Base-by-base conservation (phyloP, 768 basidiomycete species). In the Suillus variegatus region DNA sequence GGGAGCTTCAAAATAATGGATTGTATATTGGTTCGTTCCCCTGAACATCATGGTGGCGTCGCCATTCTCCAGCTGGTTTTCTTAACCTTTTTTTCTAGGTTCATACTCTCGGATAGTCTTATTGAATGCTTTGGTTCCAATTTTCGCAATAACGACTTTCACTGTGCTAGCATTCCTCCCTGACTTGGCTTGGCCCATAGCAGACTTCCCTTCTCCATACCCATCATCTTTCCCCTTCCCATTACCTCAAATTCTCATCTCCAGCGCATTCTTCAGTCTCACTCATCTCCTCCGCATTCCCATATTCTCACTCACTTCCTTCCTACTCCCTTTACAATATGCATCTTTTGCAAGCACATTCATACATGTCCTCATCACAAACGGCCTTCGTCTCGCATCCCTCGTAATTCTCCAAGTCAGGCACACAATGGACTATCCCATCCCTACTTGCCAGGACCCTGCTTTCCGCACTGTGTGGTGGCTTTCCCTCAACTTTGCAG, bases 401-500 rank as follows among this genome's bases (percentile, higher is more conserved):
- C 76, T 89, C 55, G 82, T 84, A 16, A 73, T 88, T 64, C 81
- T 88, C 18, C 79, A 82, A 44, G 80, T 88, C 57, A 82, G 82
- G 41, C 80, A 81, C 60, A 77, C 81, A 66, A 78, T 80, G 70
- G 70, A 72, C 36, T 71, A 72, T 65, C 73, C 80, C 58, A 77
- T 75, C 40, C 83, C 88, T 49, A 86, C 84, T 9, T 88, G 85
- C 81, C 78, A 75, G 63, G 81, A 88, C 67, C 71, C 79, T 1
- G 84, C 86, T 4, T 94, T 94, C 78, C 73, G 77, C 25, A 82
- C 85, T 38, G 85, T 90, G 4, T 93, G 92, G 91, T 92, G 88
- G 88, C 77, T 92, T 44, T 88, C 89, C 2, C 79, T 94, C 2
- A 89, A 90, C 14, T 76, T 84, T 8, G 88, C 87, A 5, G 93